phyloP scores from a whole-genome alignment of 768 basidiomycete species.

The Boletales sp. region DNA sequence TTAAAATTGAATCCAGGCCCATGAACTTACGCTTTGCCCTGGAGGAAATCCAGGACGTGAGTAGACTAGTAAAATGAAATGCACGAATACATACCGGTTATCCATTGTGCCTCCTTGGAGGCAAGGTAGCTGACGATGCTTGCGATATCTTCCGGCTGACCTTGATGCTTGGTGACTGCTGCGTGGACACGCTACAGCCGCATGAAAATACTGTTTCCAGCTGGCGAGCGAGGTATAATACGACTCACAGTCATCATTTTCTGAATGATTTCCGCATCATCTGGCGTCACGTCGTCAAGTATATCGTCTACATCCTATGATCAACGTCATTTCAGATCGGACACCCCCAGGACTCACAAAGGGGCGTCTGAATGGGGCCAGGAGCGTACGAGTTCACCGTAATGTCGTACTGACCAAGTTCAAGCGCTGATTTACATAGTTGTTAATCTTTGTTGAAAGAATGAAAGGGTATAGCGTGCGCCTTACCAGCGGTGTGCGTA shows the following conservation, averaged over 20 bases:
- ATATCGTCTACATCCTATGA: too few relatives aligned
- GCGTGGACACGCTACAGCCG: neutral
- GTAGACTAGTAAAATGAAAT: neutral
- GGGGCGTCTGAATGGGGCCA: constrained; percentile 23
- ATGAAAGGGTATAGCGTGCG: neutral
- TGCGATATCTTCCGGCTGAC: neutral
- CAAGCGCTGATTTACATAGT: neutral
- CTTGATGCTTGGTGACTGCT: neutral
- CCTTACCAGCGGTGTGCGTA: constrained; percentile 34
- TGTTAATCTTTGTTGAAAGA: constrained; percentile 14
- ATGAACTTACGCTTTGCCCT: constrained; percentile 15
- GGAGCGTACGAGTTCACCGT: constrained; percentile 38
- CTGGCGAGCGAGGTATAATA: neutral
- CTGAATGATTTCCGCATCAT: neutral
- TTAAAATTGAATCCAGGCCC: neutral
- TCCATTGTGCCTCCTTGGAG: constrained; percentile 30
- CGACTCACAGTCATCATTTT: neutral
- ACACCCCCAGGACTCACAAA: neutral
- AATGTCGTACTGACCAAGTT: constrained; percentile 21
- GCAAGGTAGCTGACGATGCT: constrained; percentile 30
- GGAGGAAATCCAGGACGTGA: neutral
- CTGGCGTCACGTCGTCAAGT: too few relatives aligned
- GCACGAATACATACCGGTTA: constrained; percentile 27
- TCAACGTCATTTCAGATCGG: too few relatives aligned
- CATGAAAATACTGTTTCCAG: neutral